Conservation (phyloP, 177 flowering plant genomes). For the Vitis hybrid region DNA sequence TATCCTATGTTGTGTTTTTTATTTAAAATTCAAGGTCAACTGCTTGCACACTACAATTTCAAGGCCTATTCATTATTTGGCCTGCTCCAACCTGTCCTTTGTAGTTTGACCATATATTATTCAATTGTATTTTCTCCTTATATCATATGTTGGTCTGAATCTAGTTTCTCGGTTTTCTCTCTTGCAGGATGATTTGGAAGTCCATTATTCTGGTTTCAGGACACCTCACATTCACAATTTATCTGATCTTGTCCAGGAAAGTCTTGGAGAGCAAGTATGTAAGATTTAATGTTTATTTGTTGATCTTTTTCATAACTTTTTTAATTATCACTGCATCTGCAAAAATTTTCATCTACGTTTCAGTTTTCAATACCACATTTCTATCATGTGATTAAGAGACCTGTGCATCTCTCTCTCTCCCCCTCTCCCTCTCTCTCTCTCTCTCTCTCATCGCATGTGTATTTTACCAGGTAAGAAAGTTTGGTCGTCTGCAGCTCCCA, state of each 20-base stretch:
- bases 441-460: slow-evolving; percentile 3
- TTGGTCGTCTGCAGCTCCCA: slow-evolving; percentile 67
- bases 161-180: not conserved
- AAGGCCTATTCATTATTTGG: not conserved
- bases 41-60: not conserved
- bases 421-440: not conserved
- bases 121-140: not conserved
- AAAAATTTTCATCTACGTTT: not conserved
- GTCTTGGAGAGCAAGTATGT: slow-evolving; percentile 72
- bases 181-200: slow-evolving; percentile 70
- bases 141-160: slow-evolving; percentile 1
- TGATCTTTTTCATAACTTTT: not conserved
- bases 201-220: slow-evolving; percentile 86
- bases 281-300: not conserved
- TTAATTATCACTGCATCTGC: not conserved
- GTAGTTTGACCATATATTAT: not conserved
- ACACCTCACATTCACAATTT: slow-evolving; percentile 85
- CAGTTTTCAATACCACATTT: not conserved
- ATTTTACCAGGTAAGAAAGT: slow-evolving; percentile 50
- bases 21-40: not conserved
- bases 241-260: slow-evolving; percentile 75
- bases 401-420: not conserved
- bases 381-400: not conserved
- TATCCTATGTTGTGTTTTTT: not conserved
- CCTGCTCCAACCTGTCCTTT: not conserved